Percentiles rank a stretch among this genome's conserved stretches.
These are phyloP conservation scores for Aristolochia californica DNA, from an alignment of 164 flowering plant species.

Conservation along the genomic window DNA sequence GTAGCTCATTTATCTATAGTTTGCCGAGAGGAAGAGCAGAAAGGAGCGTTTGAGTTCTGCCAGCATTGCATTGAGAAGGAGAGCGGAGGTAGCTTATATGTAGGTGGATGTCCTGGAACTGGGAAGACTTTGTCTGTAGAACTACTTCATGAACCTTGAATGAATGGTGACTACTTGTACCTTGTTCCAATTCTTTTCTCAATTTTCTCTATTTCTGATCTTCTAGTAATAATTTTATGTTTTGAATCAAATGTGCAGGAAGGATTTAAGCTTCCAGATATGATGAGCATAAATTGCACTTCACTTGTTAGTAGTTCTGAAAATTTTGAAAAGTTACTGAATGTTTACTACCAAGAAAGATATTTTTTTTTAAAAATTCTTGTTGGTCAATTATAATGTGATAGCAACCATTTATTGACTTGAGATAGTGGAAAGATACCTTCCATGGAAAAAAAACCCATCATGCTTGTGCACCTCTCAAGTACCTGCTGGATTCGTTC, in stretches of 20 bases:
- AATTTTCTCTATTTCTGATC: too few species aligned
- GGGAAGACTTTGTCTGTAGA: constrained; percentile 81
- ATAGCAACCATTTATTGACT: neutral
- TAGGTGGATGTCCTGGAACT: constrained; percentile 91
- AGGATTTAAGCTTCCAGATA: constrained; percentile 43
- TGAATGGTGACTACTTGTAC: neutral
- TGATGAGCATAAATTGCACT: constrained; percentile 59
- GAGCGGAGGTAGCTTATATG: constrained; percentile 69
- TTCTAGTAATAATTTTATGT: neutral
- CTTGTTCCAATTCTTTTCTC: neutral
- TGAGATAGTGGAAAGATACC: constrained; percentile 45
- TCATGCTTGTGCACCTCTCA: constrained; percentile 35
- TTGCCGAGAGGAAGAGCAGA: constrained; percentile 27
- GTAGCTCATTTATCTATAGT: constrained; percentile 32
- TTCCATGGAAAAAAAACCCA: constrained; percentile 28
- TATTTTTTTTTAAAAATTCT: neutral
- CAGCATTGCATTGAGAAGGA: constrained; percentile 47
- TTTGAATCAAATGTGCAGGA: constrained; percentile 29
- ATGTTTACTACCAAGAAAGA: neutral
- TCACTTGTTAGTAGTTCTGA: constrained; percentile 51
- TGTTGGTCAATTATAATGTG: neutral
- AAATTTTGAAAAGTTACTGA: constrained; percentile 70
- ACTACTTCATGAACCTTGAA: neutral
- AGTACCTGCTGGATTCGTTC: constrained; percentile 48
- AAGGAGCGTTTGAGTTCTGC: constrained; percentile 56